Percentiles rank a stretch among this genome's conserved stretches.
Evolutionary conservation across 768 basidiomycete species (phyloP).

Genomic region (Lactarius hengduanensis): DNA sequence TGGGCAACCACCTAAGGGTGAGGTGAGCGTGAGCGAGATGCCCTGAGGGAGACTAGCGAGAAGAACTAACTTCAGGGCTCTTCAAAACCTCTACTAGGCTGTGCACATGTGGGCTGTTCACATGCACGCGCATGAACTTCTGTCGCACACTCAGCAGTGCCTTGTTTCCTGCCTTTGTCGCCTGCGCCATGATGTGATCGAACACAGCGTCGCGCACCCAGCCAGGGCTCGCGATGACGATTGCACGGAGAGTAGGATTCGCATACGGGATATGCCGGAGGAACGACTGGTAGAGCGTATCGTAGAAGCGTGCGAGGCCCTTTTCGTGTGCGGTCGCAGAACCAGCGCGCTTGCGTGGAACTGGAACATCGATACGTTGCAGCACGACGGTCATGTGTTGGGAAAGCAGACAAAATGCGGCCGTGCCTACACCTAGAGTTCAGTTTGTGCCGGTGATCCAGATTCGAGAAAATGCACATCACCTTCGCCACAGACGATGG

Average conservation of each 20-base stretch:
- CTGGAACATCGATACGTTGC: constrained; percentile 82
- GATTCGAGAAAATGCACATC: background rate
- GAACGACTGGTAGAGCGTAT: constrained; percentile 82
- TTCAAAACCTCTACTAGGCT: constrained; percentile 92
- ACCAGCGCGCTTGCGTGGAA: constrained; percentile 88
- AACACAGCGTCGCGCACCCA: constrained; percentile 91
- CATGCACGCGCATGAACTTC: constrained; percentile 88
- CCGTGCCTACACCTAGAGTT: constrained; percentile 51
- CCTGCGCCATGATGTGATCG: constrained; percentile 81
- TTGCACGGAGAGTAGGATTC: constrained; percentile 70
- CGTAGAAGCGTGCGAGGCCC: constrained; percentile 80
- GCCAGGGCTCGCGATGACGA: constrained; percentile 96
- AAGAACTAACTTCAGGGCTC: constrained; percentile 75
- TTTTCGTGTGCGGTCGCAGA: constrained; percentile 88
- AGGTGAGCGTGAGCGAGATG: background rate
- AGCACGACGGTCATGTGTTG: constrained; percentile 96
- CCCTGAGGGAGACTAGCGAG: background rate
- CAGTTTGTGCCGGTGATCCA: background rate
- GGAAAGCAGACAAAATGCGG: constrained; percentile 91
- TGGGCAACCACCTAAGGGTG: constrained; percentile 60
- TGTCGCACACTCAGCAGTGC: constrained; percentile 70
- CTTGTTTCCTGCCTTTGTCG: constrained; percentile 79
- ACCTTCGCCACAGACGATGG: constrained; percentile 94
- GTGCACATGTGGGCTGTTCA: constrained; percentile 93
- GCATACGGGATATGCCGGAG: constrained; percentile 87